Conservation (phyloP, 2,329 filamentous ascomycete genomes). For the Helotiales sp. region DNA sequence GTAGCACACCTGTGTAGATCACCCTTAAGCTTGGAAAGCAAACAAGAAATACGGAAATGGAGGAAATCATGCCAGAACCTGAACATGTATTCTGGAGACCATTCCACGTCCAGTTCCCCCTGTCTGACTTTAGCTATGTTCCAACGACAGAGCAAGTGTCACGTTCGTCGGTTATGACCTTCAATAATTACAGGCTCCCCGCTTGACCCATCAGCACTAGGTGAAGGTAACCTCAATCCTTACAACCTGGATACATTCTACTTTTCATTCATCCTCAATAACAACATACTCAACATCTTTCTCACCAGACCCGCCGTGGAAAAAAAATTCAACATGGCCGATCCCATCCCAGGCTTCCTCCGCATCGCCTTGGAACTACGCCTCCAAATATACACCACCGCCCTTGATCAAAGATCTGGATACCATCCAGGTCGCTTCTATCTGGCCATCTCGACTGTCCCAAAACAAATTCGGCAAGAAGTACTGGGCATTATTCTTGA, state of each 20-base stretch:
- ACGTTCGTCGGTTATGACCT: too few relatives aligned
- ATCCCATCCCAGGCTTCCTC: slow-evolving; percentile 2
- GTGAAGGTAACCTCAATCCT: background rate
- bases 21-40: too few relatives aligned
- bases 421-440: background rate
- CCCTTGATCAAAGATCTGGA: slow-evolving; percentile 9
- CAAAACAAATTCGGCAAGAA: slow-evolving; percentile 17
- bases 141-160: too few relatives aligned
- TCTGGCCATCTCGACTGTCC: slow-evolving; percentile 13
- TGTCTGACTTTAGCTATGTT: too few relatives aligned
- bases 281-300: background rate
- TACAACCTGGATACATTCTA: background rate
- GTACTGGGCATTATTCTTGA: slow-evolving; percentile 8
- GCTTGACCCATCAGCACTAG: background rate
- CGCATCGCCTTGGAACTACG: slow-evolving; percentile 18
- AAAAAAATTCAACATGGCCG: background rate
- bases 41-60: too few relatives aligned
- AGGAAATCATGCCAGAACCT: too few relatives aligned
- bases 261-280: too few relatives aligned
- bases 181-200: background rate
- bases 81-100: too few relatives aligned
- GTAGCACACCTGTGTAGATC: too few relatives aligned
- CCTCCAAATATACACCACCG: slow-evolving; percentile 15
- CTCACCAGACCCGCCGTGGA: background rate
- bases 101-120: too few relatives aligned